A percentile compares a stretch with the other conserved stretches of the same genome.
These are phyloP conservation scores for Penicillium dipodomyicola DNA, from an alignment of 495 filamentous ascomycete species.

Conservation along the genomic window DNA sequence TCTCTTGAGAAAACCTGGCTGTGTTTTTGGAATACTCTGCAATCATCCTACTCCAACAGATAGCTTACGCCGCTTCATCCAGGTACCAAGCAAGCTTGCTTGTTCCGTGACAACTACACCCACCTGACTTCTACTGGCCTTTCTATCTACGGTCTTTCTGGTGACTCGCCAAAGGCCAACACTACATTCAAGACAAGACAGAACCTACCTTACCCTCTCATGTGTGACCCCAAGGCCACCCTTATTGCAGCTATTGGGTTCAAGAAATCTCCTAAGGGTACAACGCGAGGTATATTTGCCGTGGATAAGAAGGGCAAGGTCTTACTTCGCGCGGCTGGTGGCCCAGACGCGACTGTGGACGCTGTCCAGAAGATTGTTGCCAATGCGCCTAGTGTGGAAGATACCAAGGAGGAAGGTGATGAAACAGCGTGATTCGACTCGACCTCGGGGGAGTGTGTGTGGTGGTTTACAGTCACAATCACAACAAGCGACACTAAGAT, in stretches of 20 bases:
- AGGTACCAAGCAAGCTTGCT: constrained; percentile 91
- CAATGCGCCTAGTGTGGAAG: neutral
- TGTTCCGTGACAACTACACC: constrained; percentile 83
- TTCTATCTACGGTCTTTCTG: constrained; percentile 82
- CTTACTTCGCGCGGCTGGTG: constrained; percentile 40
- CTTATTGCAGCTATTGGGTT: constrained; percentile 74
- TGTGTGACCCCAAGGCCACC: constrained; percentile 73
- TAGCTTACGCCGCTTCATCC: constrained; percentile 1
- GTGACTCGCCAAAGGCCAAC: constrained; percentile 84
- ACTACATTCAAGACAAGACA: constrained; percentile 88
- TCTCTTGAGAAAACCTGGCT: neutral
- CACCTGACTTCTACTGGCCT: constrained; percentile 76
- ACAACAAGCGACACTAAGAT: constrained; percentile 8
- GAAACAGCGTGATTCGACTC: constrained; percentile 1
- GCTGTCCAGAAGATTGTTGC: constrained; percentile 41
- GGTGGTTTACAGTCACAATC: neutral
- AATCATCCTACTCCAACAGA: constrained; percentile 2
- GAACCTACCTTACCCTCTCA: constrained; percentile 79
- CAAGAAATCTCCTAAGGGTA: constrained; percentile 75
- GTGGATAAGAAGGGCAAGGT: constrained; percentile 67
- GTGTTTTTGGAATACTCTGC: neutral
- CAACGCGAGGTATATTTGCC: constrained; percentile 79
- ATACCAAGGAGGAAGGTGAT: constrained; percentile 4
- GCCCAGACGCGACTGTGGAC: constrained; percentile 51
- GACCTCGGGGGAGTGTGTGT: no score